Conservation (phyloP, 2,329 filamentous ascomycete species). For the Fusarium equiseti region DNA sequence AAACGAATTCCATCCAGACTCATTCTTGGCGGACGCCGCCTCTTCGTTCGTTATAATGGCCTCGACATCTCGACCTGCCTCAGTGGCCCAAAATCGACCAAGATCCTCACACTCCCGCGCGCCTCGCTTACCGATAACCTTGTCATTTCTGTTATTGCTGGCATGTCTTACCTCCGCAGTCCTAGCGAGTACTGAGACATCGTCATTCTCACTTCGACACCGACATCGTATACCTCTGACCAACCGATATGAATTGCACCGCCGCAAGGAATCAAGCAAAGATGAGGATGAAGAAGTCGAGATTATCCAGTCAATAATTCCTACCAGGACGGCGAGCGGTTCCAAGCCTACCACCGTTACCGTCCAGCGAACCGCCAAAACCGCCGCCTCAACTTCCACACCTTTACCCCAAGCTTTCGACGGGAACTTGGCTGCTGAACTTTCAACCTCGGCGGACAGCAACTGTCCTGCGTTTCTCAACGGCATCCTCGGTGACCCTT, state of each 20-base stretch:
- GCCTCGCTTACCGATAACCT: conserved; percentile 28
- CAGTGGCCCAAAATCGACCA: conserved; percentile 5
- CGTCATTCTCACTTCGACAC: conserved; percentile 27
- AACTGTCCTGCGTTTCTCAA: conserved; percentile 77
- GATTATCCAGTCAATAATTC: conserved; percentile 29
- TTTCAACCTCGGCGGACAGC: conserved; percentile 63
- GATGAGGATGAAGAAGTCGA: conserved; percentile 33
- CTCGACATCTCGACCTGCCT: conserved; percentile 18
- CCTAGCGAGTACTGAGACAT: conserved; percentile 37
- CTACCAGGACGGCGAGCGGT: conserved; percentile 33
- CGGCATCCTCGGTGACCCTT: conserved; percentile 71
- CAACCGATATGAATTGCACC: conserved; percentile 24
- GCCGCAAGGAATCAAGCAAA: conserved; percentile 31
- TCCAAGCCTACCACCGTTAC: conserved; percentile 43
- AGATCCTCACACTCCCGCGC: conserved; percentile 8
- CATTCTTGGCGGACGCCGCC: conserved; percentile 25
- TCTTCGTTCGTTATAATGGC: conserved; percentile 41
- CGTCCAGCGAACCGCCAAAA: conserved; percentile 38
- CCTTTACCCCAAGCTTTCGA: conserved; percentile 73
- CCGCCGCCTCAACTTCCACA: conserved; percentile 54
- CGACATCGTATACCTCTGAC: conserved; percentile 19
- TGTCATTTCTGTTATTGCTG: conserved; percentile 37
- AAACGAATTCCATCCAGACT: neutral
- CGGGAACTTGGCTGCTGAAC: conserved; percentile 71
- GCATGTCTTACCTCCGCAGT: conserved; percentile 42